Conservation (phyloP, 2,329 filamentous ascomycete species). For the Dactylellina leptospora region DNA sequence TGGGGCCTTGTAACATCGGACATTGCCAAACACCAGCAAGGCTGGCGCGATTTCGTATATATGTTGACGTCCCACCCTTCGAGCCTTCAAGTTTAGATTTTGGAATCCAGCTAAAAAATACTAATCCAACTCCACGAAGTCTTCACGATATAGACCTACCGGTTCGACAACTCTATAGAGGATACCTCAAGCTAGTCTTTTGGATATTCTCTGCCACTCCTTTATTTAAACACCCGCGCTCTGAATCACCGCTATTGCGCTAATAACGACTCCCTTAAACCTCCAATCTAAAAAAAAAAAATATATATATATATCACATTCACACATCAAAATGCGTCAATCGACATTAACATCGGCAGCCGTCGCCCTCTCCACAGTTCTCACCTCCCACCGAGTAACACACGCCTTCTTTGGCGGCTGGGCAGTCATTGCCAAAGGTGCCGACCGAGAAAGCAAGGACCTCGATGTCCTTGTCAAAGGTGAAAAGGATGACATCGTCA, state of each 20-base stretch:
- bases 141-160: conserved; percentile 16
- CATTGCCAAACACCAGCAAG: conserved; percentile 45
- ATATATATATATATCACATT: too few relatives aligned
- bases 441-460: conserved; percentile 58
- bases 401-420: conserved; percentile 58
- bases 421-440: conserved; percentile 56
- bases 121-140: conserved; percentile 30
- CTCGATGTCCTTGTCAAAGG: conserved; percentile 57
- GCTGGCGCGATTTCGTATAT: conserved; percentile 29
- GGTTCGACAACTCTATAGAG: conserved; percentile 11
- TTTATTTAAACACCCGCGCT: neutral
- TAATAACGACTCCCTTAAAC: neutral
- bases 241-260: neutral
- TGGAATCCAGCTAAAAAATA: conserved; percentile 42
- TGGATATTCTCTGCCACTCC: conserved; percentile 24
- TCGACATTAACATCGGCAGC: conserved; percentile 57
- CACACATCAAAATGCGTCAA: conserved; percentile 56
- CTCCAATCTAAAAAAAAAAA: neutral
- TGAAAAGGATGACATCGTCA: conserved; percentile 55
- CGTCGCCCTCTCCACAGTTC: conserved; percentile 57
- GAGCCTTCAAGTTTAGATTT: conserved; percentile 33
- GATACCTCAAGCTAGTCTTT: conserved; percentile 28
- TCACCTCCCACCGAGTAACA: conserved; percentile 57
- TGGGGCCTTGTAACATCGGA: conserved; percentile 47
- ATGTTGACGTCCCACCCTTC: conserved; percentile 53